Evolutionary conservation across 805 yeast species (phyloP).

Genomic region (Saccharomyces kudriavzevii): DNA sequence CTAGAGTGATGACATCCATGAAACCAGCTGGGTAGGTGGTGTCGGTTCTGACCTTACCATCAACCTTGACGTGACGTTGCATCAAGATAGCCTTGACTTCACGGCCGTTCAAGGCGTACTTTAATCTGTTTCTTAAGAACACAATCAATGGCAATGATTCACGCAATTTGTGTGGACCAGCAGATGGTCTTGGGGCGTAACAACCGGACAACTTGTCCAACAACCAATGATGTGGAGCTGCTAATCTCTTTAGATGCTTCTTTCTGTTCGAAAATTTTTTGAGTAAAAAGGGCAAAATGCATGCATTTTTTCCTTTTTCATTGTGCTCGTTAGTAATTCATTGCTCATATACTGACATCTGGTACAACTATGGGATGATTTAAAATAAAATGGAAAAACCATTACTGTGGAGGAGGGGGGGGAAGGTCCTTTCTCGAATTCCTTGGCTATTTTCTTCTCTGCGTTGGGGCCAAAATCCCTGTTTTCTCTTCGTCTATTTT

Average conservation of each 20-base stretch:
- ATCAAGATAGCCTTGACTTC: slow-evolving; percentile 96
- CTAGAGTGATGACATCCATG: slow-evolving; percentile 97
- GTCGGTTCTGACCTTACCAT: slow-evolving; percentile 99
- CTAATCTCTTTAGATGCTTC: slow-evolving; percentile 98
- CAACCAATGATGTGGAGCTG: slow-evolving; percentile 99
- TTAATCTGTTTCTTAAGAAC: slow-evolving; percentile 96
- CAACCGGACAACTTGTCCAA: slow-evolving; percentile 99
- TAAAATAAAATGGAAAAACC: background rate
- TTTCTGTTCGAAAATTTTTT: slow-evolving; percentile 44
- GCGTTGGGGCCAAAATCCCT: background rate
- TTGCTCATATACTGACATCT: background rate
- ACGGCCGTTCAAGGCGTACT: slow-evolving; percentile 98
- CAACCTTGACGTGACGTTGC: slow-evolving; percentile 98
- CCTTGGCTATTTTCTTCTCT: background rate
- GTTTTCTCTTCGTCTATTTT: background rate
- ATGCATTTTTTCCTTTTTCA: background rate
- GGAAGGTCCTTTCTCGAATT: too few relatives aligned
- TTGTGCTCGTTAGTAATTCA: background rate
- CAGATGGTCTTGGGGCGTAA: slow-evolving; percentile 99
- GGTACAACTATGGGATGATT: background rate
- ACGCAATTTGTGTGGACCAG: slow-evolving; percentile 99
- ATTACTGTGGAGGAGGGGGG: too few relatives aligned
- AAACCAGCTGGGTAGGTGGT: slow-evolving; percentile 98
- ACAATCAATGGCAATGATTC: slow-evolving; percentile 96
- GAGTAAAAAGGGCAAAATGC: background rate